Percentiles rank a stretch among this genome's conserved stretches.
Evolutionary conservation across 106 monocot species (phyloP).

Genomic region (Gastrodia elata): DNA sequence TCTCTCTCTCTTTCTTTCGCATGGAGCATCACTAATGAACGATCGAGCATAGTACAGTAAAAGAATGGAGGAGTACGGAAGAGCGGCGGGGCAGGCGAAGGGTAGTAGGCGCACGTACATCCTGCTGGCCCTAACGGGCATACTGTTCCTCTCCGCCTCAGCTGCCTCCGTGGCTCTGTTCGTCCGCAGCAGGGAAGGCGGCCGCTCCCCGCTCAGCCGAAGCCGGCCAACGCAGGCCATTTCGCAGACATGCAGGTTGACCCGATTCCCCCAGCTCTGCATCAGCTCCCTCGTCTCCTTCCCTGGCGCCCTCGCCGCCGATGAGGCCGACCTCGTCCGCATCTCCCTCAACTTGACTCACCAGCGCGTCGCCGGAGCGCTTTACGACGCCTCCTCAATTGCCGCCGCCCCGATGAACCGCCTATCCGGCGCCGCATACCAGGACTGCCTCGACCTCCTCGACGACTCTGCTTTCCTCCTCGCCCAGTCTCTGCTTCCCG

Average conservation of each 20-base stretch:
- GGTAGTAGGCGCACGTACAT: no score
- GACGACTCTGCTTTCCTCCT: constrained; percentile 59
- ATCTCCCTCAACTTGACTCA: constrained; percentile 78
- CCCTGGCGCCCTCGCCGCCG: constrained; percentile 44
- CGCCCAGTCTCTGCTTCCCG: constrained; percentile 28
- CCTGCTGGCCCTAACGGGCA: constrained; percentile 9
- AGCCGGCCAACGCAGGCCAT: constrained; percentile 47
- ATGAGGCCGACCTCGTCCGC: constrained; percentile 51
- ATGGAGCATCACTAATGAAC: constrained; percentile 17
- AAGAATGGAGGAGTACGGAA: no score
- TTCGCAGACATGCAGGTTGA: constrained; percentile 33
- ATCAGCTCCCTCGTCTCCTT: constrained; percentile 49
- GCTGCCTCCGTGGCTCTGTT: constrained; percentile 16
- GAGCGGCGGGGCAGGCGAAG: no score
- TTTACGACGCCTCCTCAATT: constrained; percentile 47
- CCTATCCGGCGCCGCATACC: constrained; percentile 49
- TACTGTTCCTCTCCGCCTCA: constrained; percentile 25
- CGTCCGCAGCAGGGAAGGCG: background rate
- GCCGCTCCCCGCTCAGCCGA: background rate
- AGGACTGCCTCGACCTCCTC: constrained; percentile 84
- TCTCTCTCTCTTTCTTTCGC: background rate
- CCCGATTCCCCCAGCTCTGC: constrained; percentile 52
- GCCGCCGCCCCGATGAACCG: constrained; percentile 33
- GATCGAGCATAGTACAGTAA: no score
- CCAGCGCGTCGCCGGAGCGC: constrained; percentile 41